Base-by-base conservation (phyloP, 768 basidiomycete genomes). In the Antrodiella citrinella region DNA sequence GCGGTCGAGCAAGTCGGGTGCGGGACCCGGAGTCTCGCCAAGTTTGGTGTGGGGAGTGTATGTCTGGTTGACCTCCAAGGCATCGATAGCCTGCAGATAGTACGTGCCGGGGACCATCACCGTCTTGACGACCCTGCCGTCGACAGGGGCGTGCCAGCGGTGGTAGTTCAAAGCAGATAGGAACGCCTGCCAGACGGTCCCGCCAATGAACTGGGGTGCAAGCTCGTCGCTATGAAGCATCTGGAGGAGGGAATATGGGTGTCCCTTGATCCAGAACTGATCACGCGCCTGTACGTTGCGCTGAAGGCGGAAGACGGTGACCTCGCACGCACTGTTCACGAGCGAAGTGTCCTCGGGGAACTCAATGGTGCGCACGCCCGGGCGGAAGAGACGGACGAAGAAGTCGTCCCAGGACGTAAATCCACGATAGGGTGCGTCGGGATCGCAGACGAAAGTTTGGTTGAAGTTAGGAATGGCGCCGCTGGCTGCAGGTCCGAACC, bases 121-220 rank as follows among this genome's bases (percentile, higher is more conserved):
- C 7, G 65, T 62, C 58, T 73, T 65, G 11, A 54, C 59, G 26
- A 79, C 64, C 1, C 41, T 62, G 2, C 77, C 77, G 30, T 69
- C 65, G 13, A 84, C 71, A 50, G 83, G 83, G 45, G 69, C 64
- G 61, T 79, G 77, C 81, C 81, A 83, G 53, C 80, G 76, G 57
- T 84, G 83, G 56, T 82, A 84, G 22, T 72, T 70, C 19, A 71
- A 55, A 2, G 77, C 69, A 47, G 67, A 69, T 51, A 85, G 71
- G 63, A 81, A 81, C 0, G 74, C 79, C 56, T 83, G 81, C 60
- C 72, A 73, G 39, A 77, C 61, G 1, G 72, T 73, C 11, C 74
- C 81, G 10, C 75, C 77, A 4, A 71, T 65, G 53, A 81, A 77
- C 18, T 69, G 60, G 1, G 67, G 50, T 0, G 72, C 62, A 48